phyloP scores from a whole-genome alignment of 2,329 filamentous ascomycete genomes.

The Fusarium lateritium region DNA sequence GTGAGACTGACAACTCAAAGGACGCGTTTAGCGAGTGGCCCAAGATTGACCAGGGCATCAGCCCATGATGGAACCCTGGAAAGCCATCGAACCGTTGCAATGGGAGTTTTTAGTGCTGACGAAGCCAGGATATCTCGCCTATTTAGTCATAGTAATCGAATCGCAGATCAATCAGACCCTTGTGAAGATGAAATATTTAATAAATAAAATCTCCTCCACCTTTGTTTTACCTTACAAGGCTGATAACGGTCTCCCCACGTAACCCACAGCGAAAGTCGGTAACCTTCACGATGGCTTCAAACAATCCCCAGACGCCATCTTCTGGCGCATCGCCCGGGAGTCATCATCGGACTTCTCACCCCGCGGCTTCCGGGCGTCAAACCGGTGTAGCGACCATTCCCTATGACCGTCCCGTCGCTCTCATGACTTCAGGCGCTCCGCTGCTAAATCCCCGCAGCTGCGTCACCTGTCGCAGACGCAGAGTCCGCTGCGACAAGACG shows the following conservation, averaged over 20 bases:
- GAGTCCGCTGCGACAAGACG: slow-evolving; percentile 83
- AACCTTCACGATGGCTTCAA: slow-evolving; percentile 29
- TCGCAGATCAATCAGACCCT: neutral
- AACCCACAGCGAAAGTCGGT: neutral
- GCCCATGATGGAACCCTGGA: slow-evolving; percentile 5
- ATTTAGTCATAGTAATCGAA: neutral
- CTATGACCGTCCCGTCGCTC: slow-evolving; percentile 36
- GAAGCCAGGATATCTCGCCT: slow-evolving; percentile 4
- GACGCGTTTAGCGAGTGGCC: neutral
- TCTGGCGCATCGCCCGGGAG: slow-evolving; percentile 26
- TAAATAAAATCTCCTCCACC: slow-evolving; percentile 3
- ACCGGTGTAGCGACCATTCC: slow-evolving; percentile 30
- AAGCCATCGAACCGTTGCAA: neutral
- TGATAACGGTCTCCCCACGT: neutral
- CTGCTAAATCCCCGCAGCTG: slow-evolving; percentile 63
- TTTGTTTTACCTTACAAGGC: neutral
- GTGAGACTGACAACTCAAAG: neutral
- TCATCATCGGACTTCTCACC: slow-evolving; percentile 9
- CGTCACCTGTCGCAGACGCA: slow-evolving; percentile 66
- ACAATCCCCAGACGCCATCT: slow-evolving; percentile 20
- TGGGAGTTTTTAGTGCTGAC: slow-evolving; percentile 27
- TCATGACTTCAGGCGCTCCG: slow-evolving; percentile 48
- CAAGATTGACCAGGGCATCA: neutral
- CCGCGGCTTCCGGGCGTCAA: slow-evolving; percentile 25
- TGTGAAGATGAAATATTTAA: slow-evolving; percentile 1